Conservation (phyloP, 352 stramenopile genomes). For the Globisporangium paddicum region DNA sequence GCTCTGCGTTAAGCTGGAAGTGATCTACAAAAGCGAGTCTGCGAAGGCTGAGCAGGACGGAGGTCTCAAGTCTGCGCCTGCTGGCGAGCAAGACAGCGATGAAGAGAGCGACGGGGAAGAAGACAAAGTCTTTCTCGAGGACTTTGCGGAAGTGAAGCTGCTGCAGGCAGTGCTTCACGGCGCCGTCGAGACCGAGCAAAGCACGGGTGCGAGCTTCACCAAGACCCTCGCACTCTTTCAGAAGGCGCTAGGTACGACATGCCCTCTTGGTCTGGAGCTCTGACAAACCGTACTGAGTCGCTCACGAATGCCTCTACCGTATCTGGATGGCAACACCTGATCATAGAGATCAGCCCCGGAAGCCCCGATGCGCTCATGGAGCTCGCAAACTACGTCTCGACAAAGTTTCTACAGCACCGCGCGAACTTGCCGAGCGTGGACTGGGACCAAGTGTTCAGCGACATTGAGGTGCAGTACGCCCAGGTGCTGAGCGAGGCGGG, state of each 20-base stretch:
- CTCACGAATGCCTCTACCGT: not conserved
- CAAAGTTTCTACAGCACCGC: slow-evolving; percentile 27
- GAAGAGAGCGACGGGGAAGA: slow-evolving; percentile 28
- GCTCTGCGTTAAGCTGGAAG: slow-evolving; percentile 28
- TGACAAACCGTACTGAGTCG: not conserved
- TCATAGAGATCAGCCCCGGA: slow-evolving; percentile 37
- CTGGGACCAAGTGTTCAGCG: slow-evolving; percentile 40
- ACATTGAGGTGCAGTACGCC: slow-evolving; percentile 40
- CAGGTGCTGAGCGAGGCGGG: slow-evolving; percentile 28
- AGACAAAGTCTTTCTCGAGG: slow-evolving; percentile 36
- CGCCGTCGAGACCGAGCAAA: slow-evolving; percentile 30
- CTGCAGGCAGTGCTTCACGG: slow-evolving; percentile 58
- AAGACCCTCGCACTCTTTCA: slow-evolving; percentile 56
- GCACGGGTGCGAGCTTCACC: slow-evolving; percentile 25
- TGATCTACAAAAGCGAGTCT: slow-evolving; percentile 31
- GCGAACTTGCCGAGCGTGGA: slow-evolving; percentile 5
- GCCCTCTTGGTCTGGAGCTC: not conserved
- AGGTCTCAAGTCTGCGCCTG: not conserved
- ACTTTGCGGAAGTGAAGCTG: slow-evolving; percentile 53
- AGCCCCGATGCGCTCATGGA: slow-evolving; percentile 72
- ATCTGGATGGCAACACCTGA: not conserved
- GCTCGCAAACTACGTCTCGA: slow-evolving; percentile 59
- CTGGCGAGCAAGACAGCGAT: not conserved
- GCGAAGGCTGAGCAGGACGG: slow-evolving; percentile 4
- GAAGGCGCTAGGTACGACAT: slow-evolving; percentile 32